Conservation (phyloP, 352 stramenopile genomes). For the Globisporangium solare region DNA sequence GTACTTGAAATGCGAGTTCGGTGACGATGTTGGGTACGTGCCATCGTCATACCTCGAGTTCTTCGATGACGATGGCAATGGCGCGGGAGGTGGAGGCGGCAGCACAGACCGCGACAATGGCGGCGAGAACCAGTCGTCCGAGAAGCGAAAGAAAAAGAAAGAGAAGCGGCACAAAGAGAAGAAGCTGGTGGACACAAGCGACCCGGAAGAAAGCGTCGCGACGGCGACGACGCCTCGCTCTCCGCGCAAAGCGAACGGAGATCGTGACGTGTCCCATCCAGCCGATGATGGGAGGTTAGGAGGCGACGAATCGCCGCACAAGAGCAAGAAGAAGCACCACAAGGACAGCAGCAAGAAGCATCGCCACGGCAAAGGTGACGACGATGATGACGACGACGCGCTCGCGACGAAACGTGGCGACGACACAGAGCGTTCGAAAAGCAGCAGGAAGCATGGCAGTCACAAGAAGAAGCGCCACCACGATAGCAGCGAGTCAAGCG, state of each 20-base stretch:
- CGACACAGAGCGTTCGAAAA: slow-evolving; percentile 16
- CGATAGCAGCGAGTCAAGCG: slow-evolving; percentile 41
- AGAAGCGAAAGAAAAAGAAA: slow-evolving; percentile 54
- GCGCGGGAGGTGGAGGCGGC: slow-evolving; percentile 7
- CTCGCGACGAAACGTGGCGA: slow-evolving; percentile 12
- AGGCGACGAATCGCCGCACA: slow-evolving; percentile 31
- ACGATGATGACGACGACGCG: slow-evolving; percentile 12
- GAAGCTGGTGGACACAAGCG: slow-evolving; percentile 26
- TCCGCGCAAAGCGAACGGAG: slow-evolving; percentile 31
- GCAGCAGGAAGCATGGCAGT: slow-evolving; percentile 32
- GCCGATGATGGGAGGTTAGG: slow-evolving; percentile 21
- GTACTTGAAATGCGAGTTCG: slow-evolving; percentile 80
- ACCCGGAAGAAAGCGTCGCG: slow-evolving; percentile 28
- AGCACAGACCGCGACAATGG: slow-evolving; percentile 12
- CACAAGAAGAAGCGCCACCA: slow-evolving; percentile 49
- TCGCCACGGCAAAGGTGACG: slow-evolving; percentile 24
- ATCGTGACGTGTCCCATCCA: slow-evolving; percentile 11
- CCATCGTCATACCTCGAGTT: slow-evolving; percentile 85
- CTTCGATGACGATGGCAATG: slow-evolving; percentile 29
- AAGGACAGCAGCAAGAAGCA: slow-evolving; percentile 26
- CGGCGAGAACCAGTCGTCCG: slow-evolving; percentile 33
- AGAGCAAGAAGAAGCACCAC: slow-evolving; percentile 61
- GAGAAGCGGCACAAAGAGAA: slow-evolving; percentile 45
- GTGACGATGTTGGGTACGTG: slow-evolving; percentile 67
- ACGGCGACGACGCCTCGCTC: slow-evolving; percentile 20